Conservation (phyloP, 2,329 filamentous ascomycete genomes). For the Torrubiella hemipterigena region DNA sequence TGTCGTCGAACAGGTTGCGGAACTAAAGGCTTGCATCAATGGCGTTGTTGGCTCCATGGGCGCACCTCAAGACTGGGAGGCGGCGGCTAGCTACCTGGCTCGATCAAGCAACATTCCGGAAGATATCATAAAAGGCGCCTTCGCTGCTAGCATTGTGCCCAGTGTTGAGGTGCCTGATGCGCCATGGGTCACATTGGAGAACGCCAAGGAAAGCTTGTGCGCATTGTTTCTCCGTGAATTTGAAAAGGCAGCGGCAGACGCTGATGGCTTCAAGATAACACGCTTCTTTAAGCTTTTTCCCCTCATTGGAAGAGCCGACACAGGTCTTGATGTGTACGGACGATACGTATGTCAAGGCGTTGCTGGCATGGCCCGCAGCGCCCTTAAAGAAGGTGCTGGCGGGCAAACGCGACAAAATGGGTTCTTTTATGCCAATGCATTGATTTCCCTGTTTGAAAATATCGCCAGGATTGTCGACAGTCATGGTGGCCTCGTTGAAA, state of each 20-base stretch:
- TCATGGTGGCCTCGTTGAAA: constrained; percentile 81
- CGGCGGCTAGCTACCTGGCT: constrained; percentile 78
- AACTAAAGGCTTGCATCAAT: constrained; percentile 92
- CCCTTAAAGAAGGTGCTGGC: constrained; percentile 57
- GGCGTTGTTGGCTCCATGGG: constrained; percentile 95
- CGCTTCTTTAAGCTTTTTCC: constrained; percentile 98
- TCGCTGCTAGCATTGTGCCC: constrained; percentile 85
- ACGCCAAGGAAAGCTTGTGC: constrained; percentile 80
- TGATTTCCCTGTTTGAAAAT: constrained; percentile 92
- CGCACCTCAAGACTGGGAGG: constrained; percentile 96
- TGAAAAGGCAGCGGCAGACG: constrained; percentile 76
- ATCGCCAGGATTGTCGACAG: constrained; percentile 94
- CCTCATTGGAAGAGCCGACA: constrained; percentile 76
- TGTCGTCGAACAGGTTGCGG: constrained; percentile 90
- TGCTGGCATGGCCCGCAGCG: constrained; percentile 67
- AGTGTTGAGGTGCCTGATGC: constrained; percentile 92
- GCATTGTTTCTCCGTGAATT: constrained; percentile 88
- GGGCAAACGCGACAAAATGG: constrained; percentile 46
- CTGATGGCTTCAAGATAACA: constrained; percentile 81
- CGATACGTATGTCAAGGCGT: constrained; percentile 94
- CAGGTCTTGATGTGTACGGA: constrained; percentile 89
- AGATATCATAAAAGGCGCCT: constrained; percentile 69
- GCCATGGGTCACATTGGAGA: constrained; percentile 75
- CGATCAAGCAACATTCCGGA: constrained; percentile 72
- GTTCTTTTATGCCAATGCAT: constrained; percentile 81